These are phyloP conservation scores for Radiomyces spectabilis DNA, from an alignment of 192 early-diverging fungal species.

Conservation along the genomic window DNA sequence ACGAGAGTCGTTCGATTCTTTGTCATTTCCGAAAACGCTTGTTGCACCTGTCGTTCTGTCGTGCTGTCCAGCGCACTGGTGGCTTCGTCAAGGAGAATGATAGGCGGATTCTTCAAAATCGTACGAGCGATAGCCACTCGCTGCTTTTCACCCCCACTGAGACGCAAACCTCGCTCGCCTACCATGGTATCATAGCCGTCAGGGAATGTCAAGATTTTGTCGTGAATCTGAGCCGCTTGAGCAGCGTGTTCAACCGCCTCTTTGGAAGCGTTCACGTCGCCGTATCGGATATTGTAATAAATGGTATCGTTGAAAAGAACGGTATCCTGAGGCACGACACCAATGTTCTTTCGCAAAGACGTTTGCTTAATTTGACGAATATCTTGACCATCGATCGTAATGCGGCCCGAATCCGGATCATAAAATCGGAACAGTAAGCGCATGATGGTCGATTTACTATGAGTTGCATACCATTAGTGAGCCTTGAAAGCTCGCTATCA, in stretches of 20 bases:
- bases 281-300: constrained; percentile 90
- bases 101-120: constrained; percentile 56
- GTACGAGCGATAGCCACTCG: constrained; percentile 80
- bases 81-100: constrained; percentile 82
- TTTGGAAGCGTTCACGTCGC: constrained; percentile 54
- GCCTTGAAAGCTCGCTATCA: no score
- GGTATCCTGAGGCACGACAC: constrained; percentile 92
- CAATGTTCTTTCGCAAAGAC: constrained; percentile 73
- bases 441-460: constrained; percentile 64
- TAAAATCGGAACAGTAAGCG: constrained; percentile 86
- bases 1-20: constrained; percentile 79
- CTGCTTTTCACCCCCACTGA: constrained; percentile 91
- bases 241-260: constrained; percentile 67
- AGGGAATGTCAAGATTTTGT: constrained; percentile 66
- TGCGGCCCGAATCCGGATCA: constrained; percentile 69
- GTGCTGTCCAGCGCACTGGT: constrained; percentile 77
- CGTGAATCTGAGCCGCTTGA: constrained; percentile 73
- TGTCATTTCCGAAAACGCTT: constrained; percentile 68
- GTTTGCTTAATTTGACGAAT: constrained; percentile 55
- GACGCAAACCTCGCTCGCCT: constrained; percentile 62
- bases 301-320: constrained; percentile 95
- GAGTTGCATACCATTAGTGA: neutral
- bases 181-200: constrained; percentile 59
- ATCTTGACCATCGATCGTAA: constrained; percentile 83
- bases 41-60: constrained; percentile 72